These are phyloP conservation scores for Penicillium polonicum DNA, from an alignment of 2,329 filamentous ascomycete species.

Conservation along the genomic window DNA sequence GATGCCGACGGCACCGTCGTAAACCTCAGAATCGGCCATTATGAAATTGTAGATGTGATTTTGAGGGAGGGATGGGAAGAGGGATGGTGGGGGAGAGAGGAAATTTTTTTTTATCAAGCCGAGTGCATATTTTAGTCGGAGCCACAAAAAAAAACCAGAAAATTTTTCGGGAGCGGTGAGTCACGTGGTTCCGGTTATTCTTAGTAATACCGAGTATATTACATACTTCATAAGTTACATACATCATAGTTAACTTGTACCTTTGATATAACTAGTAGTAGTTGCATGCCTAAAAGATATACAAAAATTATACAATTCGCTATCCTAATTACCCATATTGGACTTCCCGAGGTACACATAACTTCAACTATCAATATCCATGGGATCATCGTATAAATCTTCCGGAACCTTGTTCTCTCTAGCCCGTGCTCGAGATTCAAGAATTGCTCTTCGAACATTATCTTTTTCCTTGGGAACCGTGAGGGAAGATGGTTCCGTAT, in stretches of 20 bases:
- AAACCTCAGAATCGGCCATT: constrained; percentile 55
- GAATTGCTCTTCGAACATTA: constrained; percentile 73
- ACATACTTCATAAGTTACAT: no score
- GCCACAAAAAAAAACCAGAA: constrained; percentile 27
- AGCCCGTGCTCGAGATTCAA: constrained; percentile 71
- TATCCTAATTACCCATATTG: not conserved
- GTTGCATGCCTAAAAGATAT: no score
- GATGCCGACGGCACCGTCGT: constrained; percentile 99
- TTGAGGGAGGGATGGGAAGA: constrained; percentile 21
- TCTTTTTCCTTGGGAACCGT: constrained; percentile 72
- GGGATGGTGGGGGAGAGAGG: constrained; percentile 26
- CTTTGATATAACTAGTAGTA: no score
- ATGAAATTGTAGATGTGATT: constrained; percentile 22
- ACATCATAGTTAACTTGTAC: no score
- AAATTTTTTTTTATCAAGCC: constrained; percentile 31
- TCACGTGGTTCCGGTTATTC: constrained; percentile 19
- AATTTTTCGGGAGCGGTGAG: constrained; percentile 26
- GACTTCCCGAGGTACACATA: not conserved
- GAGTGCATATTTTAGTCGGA: constrained; percentile 18
- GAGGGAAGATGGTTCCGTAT: constrained; percentile 74
- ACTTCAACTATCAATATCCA: constrained; percentile 29
- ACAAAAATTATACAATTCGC: not conserved
- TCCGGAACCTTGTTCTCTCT: constrained; percentile 46
- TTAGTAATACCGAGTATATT: not conserved
- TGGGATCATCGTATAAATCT: constrained; percentile 23